phyloP scores from a whole-genome alignment of 2,329 filamentous ascomycete species.

The Fusarium newnesense region DNA sequence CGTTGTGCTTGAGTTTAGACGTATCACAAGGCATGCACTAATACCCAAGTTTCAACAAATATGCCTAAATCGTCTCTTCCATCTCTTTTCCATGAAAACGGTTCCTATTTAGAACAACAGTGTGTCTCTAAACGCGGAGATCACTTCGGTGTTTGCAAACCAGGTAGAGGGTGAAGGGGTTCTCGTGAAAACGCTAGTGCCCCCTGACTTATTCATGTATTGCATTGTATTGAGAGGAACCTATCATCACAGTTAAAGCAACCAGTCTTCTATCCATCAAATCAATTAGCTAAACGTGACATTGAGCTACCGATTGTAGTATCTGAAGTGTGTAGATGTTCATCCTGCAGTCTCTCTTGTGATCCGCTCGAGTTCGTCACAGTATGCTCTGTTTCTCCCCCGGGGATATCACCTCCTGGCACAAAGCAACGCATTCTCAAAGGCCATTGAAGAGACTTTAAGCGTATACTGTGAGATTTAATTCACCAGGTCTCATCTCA shows the following conservation, averaged over 20 bases:
- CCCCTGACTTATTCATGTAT: not conserved
- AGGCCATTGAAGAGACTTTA: not conserved
- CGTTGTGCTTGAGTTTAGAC: not conserved
- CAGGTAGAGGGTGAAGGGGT: not conserved
- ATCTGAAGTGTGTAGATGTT: not conserved
- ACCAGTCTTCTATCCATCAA: not conserved
- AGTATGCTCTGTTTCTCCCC: not conserved
- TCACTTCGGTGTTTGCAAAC: not conserved
- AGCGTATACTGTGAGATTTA: not conserved
- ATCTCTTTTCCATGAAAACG: conserved; percentile 1
- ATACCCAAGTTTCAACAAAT: not conserved
- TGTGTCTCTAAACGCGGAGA: not conserved
- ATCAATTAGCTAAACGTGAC: not conserved
- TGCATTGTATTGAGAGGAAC: not conserved
- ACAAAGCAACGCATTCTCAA: not conserved
- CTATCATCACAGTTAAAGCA: not conserved
- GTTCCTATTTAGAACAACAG: not conserved
- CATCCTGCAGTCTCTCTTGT: not conserved
- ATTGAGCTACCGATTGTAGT: not conserved
- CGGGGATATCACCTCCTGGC: not conserved
- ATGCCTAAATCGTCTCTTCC: not conserved
- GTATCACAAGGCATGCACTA: conserved; percentile 8
- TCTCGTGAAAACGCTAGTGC: not conserved
- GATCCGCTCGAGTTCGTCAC: not conserved
- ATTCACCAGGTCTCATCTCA: not conserved